Evolutionary conservation across 2,329 filamentous ascomycete species (phyloP).

Genomic region (Fusarium nodosum): DNA sequence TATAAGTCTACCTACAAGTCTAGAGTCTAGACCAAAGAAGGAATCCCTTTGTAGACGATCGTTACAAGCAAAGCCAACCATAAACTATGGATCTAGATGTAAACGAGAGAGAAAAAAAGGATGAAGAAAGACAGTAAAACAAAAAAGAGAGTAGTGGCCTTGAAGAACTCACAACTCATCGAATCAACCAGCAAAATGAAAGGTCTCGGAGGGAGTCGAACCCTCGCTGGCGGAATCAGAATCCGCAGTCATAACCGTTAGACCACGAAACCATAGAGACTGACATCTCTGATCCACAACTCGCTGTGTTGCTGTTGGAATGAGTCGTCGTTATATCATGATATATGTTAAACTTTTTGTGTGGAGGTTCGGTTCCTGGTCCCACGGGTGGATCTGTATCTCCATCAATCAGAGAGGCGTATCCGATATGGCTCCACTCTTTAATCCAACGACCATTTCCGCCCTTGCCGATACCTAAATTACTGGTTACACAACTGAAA

Average conservation of each 20-base stretch:
- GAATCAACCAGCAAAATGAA: not conserved
- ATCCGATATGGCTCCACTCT: not conserved
- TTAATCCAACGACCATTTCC: not conserved
- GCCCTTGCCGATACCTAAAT: not conserved
- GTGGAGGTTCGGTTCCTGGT: not conserved
- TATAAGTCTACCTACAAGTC: not conserved
- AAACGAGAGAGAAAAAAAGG: too few species aligned
- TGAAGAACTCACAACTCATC: not conserved
- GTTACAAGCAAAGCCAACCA: not conserved
- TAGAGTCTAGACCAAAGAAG: not conserved
- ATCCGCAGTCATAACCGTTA: conserved; percentile 10
- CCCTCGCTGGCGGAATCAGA: conserved; percentile 7
- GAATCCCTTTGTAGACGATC: not conserved
- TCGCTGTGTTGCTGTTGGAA: not conserved
- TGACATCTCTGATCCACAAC: too few species aligned
- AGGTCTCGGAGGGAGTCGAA: conserved; percentile 1
- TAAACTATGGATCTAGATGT: not conserved
- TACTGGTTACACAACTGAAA: not conserved
- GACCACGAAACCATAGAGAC: conserved; percentile 3
- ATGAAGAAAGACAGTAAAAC: not conserved
- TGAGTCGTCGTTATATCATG: not conserved
- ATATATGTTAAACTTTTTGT: too few species aligned
- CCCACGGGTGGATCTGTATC: not conserved
- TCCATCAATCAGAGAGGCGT: not conserved
- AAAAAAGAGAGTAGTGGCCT: too few species aligned